Conservation (phyloP, 768 basidiomycete genomes). For the Cystoderma amianthinum region DNA sequence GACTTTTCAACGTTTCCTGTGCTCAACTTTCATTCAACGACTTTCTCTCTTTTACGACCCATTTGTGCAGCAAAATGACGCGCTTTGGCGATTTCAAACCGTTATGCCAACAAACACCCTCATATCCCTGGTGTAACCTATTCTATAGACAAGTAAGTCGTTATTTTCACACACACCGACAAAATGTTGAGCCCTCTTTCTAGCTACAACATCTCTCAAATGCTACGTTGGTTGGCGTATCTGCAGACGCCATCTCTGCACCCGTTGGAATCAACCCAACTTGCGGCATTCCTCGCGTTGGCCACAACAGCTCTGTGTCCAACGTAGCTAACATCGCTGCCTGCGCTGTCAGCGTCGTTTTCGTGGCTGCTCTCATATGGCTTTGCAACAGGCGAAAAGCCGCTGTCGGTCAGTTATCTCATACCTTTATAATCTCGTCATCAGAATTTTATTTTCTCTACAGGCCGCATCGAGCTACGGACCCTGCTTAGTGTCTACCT, state of each 20-base stretch:
- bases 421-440: not conserved
- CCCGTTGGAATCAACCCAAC: constrained; percentile 78
- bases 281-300: constrained; percentile 62
- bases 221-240: constrained; percentile 31
- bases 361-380: constrained; percentile 44
- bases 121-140: constrained; percentile 91
- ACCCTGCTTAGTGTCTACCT: constrained; percentile 61
- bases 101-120: constrained; percentile 63
- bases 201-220: constrained; percentile 31
- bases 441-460: not conserved
- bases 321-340: constrained; percentile 76
- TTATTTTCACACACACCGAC: constrained; percentile 1
- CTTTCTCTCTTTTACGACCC: too few relatives aligned
- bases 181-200: constrained; percentile 12
- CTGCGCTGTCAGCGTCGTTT: constrained; percentile 56
- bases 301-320: constrained; percentile 48
- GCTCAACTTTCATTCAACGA: too few relatives aligned
- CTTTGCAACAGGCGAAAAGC: constrained; percentile 57
- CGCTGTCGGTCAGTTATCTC: constrained; percentile 60
- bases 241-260: constrained; percentile 40
- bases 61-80: too few relatives aligned
- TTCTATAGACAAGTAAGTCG: constrained; percentile 78
- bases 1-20: too few relatives aligned
- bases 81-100: constrained; percentile 67
- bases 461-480: constrained; percentile 67